Conservation (phyloP, 2,329 filamentous ascomycete genomes). For the Colletotrichum limetticola region DNA sequence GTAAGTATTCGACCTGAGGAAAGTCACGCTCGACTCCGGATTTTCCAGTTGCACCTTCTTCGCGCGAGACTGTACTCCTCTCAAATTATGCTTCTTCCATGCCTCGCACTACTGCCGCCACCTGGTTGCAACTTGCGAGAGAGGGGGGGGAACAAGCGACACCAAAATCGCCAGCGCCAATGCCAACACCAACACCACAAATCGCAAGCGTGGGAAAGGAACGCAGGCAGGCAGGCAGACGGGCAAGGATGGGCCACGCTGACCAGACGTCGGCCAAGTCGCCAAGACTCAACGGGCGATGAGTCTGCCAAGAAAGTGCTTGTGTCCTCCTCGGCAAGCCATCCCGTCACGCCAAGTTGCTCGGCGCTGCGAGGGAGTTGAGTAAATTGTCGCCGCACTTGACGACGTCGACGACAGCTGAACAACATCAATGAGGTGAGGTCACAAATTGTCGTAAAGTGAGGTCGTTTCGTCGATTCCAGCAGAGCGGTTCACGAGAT, state of each 20-base stretch:
- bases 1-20: neutral
- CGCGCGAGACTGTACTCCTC: neutral
- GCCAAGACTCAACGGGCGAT: slow-evolving; percentile 31
- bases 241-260: slow-evolving; percentile 13
- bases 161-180: neutral
- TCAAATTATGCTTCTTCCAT: neutral
- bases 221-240: neutral
- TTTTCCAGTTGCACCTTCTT: neutral
- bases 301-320: slow-evolving; percentile 35
- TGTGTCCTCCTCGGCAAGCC: slow-evolving; percentile 34
- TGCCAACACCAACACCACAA: neutral
- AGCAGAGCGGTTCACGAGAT: slow-evolving; percentile 17
- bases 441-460: neutral
- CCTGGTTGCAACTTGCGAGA: neutral
- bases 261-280: slow-evolving; percentile 26
- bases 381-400: slow-evolving; percentile 27
- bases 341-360: slow-evolving; percentile 33
- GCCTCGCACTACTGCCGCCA: neutral
- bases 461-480: slow-evolving; percentile 4
- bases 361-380: slow-evolving; percentile 30
- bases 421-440: neutral
- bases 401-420: slow-evolving; percentile 8
- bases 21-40: neutral
- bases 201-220: neutral
- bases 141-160: neutral